Evolutionary conservation across 1,284 basidiomycete genomes (phyloP).

Genomic region (Ganoderma meredithae): DNA sequence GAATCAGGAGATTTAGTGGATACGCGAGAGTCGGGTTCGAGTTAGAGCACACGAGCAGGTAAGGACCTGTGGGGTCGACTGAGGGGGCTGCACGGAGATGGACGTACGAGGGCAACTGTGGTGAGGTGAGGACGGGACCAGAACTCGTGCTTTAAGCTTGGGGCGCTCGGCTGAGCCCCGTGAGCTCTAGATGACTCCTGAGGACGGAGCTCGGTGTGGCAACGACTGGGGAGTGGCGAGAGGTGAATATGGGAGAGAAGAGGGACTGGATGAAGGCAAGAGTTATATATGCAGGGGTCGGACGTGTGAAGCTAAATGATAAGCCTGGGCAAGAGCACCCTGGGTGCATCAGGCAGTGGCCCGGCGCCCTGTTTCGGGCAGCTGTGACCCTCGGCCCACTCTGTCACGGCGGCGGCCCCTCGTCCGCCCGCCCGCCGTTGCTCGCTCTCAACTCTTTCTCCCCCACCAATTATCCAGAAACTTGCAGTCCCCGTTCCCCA

Average conservation of each 20-base stretch:
- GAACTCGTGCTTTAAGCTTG: slow-evolving; percentile 2
- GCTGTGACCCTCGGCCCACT: not conserved
- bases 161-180: slow-evolving; percentile 1
- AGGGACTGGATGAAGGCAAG: slow-evolving; percentile 9
- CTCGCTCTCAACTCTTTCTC: not conserved
- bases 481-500: not conserved
- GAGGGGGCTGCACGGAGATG: slow-evolving; percentile 23
- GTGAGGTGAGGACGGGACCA: slow-evolving; percentile 3
- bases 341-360: slow-evolving; percentile 18
- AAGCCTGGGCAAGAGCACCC: slow-evolving; percentile 26
- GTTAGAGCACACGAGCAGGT: slow-evolving; percentile 10
- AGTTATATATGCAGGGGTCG: slow-evolving; percentile 27
- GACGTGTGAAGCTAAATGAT: slow-evolving; percentile 35
- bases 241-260: slow-evolving; percentile 14
- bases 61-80: slow-evolving; percentile 20
- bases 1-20: slow-evolving; percentile 8
- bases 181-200: slow-evolving; percentile 7
- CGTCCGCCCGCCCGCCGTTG: not conserved
- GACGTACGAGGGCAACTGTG: slow-evolving; percentile 16
- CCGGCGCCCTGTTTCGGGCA: slow-evolving; percentile 12
- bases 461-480: not conserved
- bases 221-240: slow-evolving; percentile 6
- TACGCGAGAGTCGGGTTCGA: slow-evolving; percentile 4
- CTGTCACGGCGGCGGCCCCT: slow-evolving; percentile 1
- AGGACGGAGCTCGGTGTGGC: slow-evolving; percentile 5